Conservation (phyloP, 768 basidiomycete genomes). For the Holtermannia corniformis region DNA sequence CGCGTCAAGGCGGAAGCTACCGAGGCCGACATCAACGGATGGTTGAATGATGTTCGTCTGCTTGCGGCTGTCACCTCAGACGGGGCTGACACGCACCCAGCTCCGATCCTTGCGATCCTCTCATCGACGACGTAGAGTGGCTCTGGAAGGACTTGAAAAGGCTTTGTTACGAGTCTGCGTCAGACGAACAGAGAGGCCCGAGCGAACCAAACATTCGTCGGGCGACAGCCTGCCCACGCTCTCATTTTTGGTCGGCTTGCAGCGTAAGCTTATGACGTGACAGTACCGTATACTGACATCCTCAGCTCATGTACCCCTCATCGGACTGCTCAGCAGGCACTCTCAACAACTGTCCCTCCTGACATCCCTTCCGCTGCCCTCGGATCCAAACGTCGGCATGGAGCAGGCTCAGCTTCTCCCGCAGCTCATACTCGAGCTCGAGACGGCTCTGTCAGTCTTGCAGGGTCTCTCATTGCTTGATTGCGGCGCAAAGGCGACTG, state of each 20-base stretch:
- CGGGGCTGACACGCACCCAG: background rate
- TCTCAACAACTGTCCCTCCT: slow-evolving; percentile 13
- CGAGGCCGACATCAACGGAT: background rate
- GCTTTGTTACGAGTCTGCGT: slow-evolving; percentile 12
- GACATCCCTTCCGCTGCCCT: slow-evolving; percentile 12
- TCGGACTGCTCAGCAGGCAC: slow-evolving; percentile 24
- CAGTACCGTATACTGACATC: background rate
- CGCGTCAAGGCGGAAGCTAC: background rate
- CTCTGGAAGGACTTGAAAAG: slow-evolving; percentile 10
- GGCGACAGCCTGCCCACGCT: slow-evolving; percentile 3
- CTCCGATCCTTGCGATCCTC: slow-evolving; percentile 16
- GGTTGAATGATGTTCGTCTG: slow-evolving; percentile 13
- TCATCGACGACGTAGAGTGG: slow-evolving; percentile 7
- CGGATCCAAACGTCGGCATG: slow-evolving; percentile 4
- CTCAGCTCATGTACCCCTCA: slow-evolving; percentile 23
- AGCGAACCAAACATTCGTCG: slow-evolving; percentile 2
- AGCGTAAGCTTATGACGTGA: background rate
- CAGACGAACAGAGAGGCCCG: background rate
- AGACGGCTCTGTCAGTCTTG: slow-evolving; percentile 11
- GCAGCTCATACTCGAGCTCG: slow-evolving; percentile 18
- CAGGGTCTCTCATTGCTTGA: slow-evolving; percentile 27
- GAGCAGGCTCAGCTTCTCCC: slow-evolving; percentile 5
- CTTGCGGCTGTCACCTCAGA: background rate
- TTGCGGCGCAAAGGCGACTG: slow-evolving; percentile 10
- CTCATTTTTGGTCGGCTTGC: background rate